Conservation (phyloP, 73 alveolate species). For the Paramecium biaurelia region DNA sequence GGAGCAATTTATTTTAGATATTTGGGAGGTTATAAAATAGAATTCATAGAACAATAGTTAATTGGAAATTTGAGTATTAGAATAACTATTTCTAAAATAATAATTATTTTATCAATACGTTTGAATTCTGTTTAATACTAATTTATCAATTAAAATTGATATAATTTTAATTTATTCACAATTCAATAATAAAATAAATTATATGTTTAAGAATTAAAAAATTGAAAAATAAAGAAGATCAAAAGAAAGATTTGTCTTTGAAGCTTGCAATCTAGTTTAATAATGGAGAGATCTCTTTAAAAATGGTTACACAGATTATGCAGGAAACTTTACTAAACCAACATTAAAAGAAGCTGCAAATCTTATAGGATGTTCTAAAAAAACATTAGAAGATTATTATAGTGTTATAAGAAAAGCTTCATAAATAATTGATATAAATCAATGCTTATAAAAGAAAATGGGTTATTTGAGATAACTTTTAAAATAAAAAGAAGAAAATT, state of each 20-base stretch:
- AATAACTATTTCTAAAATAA: not conserved
- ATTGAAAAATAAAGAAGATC: not conserved
- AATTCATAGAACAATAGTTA: not conserved
- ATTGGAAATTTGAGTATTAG: not conserved
- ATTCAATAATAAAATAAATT: not conserved
- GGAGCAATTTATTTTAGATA: not conserved
- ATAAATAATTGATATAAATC: not conserved
- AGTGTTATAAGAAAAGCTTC: not conserved
- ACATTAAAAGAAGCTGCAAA: not conserved
- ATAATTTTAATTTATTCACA: not conserved
- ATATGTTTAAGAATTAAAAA: not conserved
- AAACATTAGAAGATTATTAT: constrained; percentile 30
- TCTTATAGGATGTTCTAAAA: not conserved
- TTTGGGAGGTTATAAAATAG: not conserved
- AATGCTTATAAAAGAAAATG: not conserved
- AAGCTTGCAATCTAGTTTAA: not conserved
- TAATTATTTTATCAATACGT: not conserved
- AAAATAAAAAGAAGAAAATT: not conserved
- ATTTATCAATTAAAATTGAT: not conserved
- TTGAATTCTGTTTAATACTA: not conserved
- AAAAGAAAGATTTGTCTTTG: constrained; percentile 22
- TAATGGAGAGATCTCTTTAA: constrained; percentile 12
- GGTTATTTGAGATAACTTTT: not conserved
- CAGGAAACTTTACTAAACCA: not conserved
- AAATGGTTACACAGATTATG: constrained; percentile 1